Evolutionary conservation across 371 early-diverging fungal species (phyloP).

Genomic region (Syncephalastrum sp.): DNA sequence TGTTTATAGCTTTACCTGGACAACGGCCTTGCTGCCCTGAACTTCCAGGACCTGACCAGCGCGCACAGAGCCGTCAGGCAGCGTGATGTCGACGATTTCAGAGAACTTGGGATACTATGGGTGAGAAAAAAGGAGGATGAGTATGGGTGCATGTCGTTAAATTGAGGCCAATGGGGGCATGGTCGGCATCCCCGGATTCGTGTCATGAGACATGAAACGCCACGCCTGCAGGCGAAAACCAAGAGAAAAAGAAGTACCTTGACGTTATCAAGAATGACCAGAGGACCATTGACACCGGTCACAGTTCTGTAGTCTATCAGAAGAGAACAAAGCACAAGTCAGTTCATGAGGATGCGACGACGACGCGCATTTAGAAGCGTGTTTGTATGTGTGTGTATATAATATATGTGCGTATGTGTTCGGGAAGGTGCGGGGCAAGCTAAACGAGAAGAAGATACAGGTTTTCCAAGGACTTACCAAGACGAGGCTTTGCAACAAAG

Average conservation of each 20-base stretch:
- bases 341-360: background rate
- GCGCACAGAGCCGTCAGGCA: constrained; percentile 96
- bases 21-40: constrained; percentile 97
- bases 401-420: background rate
- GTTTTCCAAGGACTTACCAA: constrained; percentile 59
- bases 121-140: background rate
- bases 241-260: constrained; percentile 62
- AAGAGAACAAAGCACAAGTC: background rate
- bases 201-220: constrained; percentile 14
- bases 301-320: constrained; percentile 96
- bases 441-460: background rate
- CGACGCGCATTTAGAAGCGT: background rate
- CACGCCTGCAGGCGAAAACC: background rate
- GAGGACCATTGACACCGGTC: constrained; percentile 99
- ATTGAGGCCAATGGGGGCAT: background rate
- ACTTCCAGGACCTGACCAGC: constrained; percentile 99
- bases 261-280: constrained; percentile 99
- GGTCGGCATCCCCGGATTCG: constrained; percentile 7
- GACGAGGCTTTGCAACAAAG: constrained; percentile 85
- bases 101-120: constrained; percentile 93
- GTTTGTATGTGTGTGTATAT: background rate
- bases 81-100: constrained; percentile 98
- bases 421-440: background rate
- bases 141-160: background rate
- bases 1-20: constrained; percentile 71